Base-by-base conservation (phyloP, 495 filamentous ascomycete genomes). In the Astrocystis sublimbata region DNA sequence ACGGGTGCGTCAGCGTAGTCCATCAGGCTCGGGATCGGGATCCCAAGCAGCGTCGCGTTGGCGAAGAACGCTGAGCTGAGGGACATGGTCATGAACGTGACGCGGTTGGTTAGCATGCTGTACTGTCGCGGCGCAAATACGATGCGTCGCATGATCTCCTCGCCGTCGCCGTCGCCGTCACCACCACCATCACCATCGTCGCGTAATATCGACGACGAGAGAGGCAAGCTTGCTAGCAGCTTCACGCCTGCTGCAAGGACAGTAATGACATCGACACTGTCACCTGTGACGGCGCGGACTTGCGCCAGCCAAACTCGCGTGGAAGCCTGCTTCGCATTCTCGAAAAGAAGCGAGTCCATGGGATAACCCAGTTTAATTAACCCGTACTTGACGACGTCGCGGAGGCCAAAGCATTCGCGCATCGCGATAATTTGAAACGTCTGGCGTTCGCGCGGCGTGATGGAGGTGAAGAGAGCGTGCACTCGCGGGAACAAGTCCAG, bases 31-130 rank as follows among this genome's bases (percentile, higher is more conserved):
- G 28, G 5, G 1, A 53, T 7, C 5, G 50, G 50, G 17, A 53
- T 53, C 9, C 50, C 50, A 1, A 53, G 50, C 4, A 53, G 30
- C 12, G 24, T 6, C 4, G 50, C 50, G 31, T 53, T 53, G 7
- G 50, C 50, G 50, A 53, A 53, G 17, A 53, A 53, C 1, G 50
- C 50, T 2, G 50, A 36, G 10, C 50, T 19, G 13, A 53, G 50
- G n/a, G 50, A 36, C 2, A 53, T 19, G 30, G 50, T 53, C 3
- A 31, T 36, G 4, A 53, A 4, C 3, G 50, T 53, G 17, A 53
- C 24, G 17, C 31, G 50, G 8, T 38, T 38, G 4, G 8, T 8
- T 1, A 53, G 26, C n/a, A n/a, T n/a, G 15, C 6, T 36, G 8
- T 23, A 17, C 2, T 30, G 17, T 19, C 38, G 50, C 2, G 30